Evolutionary conservation across 2,329 filamentous ascomycete species (phyloP).

Genomic region (Ceratocystis smalleyi): DNA sequence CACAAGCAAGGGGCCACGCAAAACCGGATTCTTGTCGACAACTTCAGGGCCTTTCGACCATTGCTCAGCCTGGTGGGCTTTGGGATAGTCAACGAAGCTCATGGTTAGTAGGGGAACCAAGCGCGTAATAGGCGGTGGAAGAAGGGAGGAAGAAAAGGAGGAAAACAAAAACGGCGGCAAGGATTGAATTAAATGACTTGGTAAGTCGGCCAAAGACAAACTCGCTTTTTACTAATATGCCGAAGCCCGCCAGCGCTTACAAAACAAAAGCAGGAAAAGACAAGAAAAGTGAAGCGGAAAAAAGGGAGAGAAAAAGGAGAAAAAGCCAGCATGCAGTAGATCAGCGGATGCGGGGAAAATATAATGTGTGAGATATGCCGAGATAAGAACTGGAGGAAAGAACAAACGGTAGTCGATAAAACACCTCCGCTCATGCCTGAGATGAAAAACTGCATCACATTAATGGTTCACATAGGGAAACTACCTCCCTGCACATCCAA

Average conservation of each 20-base stretch:
- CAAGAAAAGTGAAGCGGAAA: not conserved
- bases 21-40: conserved; percentile 49
- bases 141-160: not conserved
- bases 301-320: not conserved
- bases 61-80: conserved; percentile 24
- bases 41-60: conserved; percentile 23
- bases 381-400: not conserved
- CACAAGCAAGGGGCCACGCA: conserved; percentile 50
- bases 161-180: not conserved
- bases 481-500: no score
- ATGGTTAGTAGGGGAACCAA: not conserved
- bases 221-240: not conserved
- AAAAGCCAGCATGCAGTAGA: not conserved
- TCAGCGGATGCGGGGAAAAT: not conserved
- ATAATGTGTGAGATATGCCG: not conserved
- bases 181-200: not conserved
- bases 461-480: no score
- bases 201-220: not conserved
- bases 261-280: not conserved
- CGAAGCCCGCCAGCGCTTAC: not conserved
- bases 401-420: no score
- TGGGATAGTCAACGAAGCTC: conserved; percentile 32
- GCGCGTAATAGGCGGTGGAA: conserved; percentile 1
- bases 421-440: no score
- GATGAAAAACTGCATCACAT: no score